Evolutionary conservation across 2,329 filamentous ascomycete genomes (phyloP), one percentile per base, ranked within the genome.

Genomic region (Colletotrichum lentis): DNA sequence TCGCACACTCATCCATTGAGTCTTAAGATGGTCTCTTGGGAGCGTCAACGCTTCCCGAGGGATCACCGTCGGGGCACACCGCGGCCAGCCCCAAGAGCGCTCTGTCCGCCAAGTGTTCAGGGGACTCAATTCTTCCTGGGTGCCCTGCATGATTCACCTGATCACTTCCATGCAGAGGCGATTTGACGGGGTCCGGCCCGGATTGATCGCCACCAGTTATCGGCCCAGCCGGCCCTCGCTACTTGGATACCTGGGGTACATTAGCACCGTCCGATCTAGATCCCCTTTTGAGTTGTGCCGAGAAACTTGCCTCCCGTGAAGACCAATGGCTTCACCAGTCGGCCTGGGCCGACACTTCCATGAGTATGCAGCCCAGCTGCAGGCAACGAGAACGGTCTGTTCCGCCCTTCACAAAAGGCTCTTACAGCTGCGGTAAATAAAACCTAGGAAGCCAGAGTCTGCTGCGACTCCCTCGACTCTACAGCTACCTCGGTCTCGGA

Each of bases 231-330:
- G n/a, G n/a, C n/a, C n/a, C n/a, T 20, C 22, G 39, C 7, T 27
- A 37, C n/a, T n/a, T n/a, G n/a, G 27, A 18, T 68, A n/a, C 54
- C n/a, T n/a, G 49, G 55, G 49, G 49, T 65, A 68, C 65, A 59
- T 55, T 35, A 43, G 31, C 31, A 56, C 24, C 63, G 31, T 68
- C 53, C 37, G 49, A 54, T 52, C 11, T 49, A 20, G 14, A n/a
- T 18, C 18, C 27, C 27, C 27, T 60, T 35, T 37, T n/a, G 50
- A 52, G 35, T 56, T 52, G 35, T 65, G 62, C 62, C 54, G 62
- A 59, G 61, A 39, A 54, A 27, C 24, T 35, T 37, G 41, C 12
- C 53, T 56, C 14, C 35, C 31, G 35, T 3, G 20, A 55, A 20
- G n/a, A 31, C 16, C 41, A 22, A 35, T 27, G 49, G 24, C 43